Evolutionary conservation across 1,284 basidiomycete species (phyloP), one percentile per base, ranked within the genome.

Genomic region (Amylostereum chailletii): DNA sequence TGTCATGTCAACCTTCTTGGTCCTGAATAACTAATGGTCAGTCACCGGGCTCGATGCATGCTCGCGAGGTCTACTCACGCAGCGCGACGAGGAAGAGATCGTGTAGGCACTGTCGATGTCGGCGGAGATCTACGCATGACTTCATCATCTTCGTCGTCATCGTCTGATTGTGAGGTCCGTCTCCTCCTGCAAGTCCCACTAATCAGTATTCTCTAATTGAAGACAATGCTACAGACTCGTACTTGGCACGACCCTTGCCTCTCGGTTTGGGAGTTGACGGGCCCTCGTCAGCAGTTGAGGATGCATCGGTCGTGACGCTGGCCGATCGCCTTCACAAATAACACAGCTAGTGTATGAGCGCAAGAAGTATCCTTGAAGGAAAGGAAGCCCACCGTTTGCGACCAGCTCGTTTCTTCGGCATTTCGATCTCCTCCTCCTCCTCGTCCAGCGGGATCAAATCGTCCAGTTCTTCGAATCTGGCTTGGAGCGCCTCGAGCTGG

Each of bases 391-490:
- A 65, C 62, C 66, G 59, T 47, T 69, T 70, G 46, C 60, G 56
- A 6, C 56, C 65, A 2, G 62, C 63, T 42, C 71, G 68, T 54
- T 70, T 75, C 55, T 63, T 75, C 39, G 63, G 65, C 10, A 62
- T 59, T 34, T 71, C 70, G 4, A 65, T 57, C 30, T 75, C 74
- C 37, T 69, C 66, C 29, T 84, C 79, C 2, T 71, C 76, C 6
- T 81, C 80, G 26, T 61, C 65, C n/a, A 65, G 58, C 3, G 71
- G 68, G 19, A 66, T 60, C 46, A 72, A 63, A 11, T 79, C 75
- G 54, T 88, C 85, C 59, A 88, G 58, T 59, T 83, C 83, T 43
- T 75, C 71, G 56, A 87, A 86, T n/a, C 85, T 58, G 0, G 75
- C 73, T 40, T 79, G 71, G 34, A 86, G 70, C 38, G 79, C 71